phyloP scores from a whole-genome alignment of 768 basidiomycete species.

The Gymnopilus dilepis region DNA sequence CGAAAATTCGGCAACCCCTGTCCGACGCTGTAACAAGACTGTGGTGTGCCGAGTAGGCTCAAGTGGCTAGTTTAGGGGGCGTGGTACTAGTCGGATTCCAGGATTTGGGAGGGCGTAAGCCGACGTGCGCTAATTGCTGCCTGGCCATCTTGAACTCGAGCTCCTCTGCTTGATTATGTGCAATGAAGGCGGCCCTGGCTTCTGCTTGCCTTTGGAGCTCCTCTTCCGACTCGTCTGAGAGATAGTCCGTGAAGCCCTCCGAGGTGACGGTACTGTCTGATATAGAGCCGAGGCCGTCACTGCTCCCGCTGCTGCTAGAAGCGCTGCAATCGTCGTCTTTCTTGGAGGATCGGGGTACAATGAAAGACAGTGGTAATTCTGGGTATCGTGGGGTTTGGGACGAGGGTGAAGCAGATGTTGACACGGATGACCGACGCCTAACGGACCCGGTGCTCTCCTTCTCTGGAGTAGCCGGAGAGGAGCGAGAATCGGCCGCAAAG shows the following conservation, averaged over 20 bases:
- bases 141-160: slow-evolving; percentile 82
- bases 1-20: not conserved
- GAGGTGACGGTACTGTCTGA: slow-evolving; percentile 83
- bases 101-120: slow-evolving; percentile 75
- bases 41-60: not conserved
- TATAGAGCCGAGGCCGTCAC: slow-evolving; percentile 65
- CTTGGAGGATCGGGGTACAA: slow-evolving; percentile 35
- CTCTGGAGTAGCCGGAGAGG: slow-evolving; percentile 22
- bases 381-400: slow-evolving; percentile 20
- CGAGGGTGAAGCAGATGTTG: slow-evolving; percentile 26
- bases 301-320: slow-evolving; percentile 67
- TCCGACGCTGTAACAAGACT: not conserved
- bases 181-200: slow-evolving; percentile 73
- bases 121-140: slow-evolving; percentile 76
- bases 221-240: slow-evolving; percentile 92
- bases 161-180: slow-evolving; percentile 83
- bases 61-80: slow-evolving; percentile 26
- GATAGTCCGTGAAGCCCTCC: slow-evolving; percentile 88
- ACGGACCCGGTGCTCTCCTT: slow-evolving; percentile 23
- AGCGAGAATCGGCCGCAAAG: slow-evolving; percentile 40
- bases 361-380: slow-evolving; percentile 24
- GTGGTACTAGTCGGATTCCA: slow-evolving; percentile 66
- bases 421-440: slow-evolving; percentile 38
- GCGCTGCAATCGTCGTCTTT: slow-evolving; percentile 50
- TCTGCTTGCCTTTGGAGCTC: slow-evolving; percentile 89